Base-by-base conservation (phyloP, 805 yeast species). In the Candida insectalens region DNA sequence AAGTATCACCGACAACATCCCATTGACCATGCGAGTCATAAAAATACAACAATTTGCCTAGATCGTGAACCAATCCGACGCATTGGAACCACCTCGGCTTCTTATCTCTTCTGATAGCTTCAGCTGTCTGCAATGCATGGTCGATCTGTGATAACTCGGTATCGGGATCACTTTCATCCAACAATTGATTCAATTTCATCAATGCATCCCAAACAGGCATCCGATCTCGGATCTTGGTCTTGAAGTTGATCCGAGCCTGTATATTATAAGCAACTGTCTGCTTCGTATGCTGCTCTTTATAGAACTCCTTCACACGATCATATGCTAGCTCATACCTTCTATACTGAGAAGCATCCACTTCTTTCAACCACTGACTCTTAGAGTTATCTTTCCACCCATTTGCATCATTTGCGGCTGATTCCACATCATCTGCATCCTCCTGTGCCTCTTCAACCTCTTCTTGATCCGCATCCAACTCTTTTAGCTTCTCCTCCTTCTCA, bases 1-100 rank as follows among this genome's bases (percentile, higher is more conserved):
- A 78, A 3, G 85, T 78, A 49, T 78, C 87, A 5, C 87, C 87
- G 15, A 78, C 87, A 20, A 78, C 87, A 48, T 78, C 84, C 85
- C 85, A 78, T 50, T 78, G 85, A 6, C 85, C 85, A 44, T 72
- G 65, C 10, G 83, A 77, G 44, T 76, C 84, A 46, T 70, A 78
- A 42, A 77, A 78, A 49, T 78, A 78, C 13, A 78, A 59, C 13
- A 78, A 61, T 46, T 78, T 78, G 1, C 87, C 87, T 39, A 78
- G 56, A 49, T 78, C 87, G 47, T 78, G 87, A 27, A 78, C 74
- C 21, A 78, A 55, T 1, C 87, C 87, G 6, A 78, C 83, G 17
- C 78, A 55, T 51, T 78, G 85, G 62, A 78, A 77, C 87, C 87
- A 78, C 21, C 83, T 55, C 1, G 87, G 87, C 47, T 74, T 73